Evolutionary conservation across 208 protist genomes (phyloP).

Genomic region (Acanthamoeba lenticulata): DNA sequence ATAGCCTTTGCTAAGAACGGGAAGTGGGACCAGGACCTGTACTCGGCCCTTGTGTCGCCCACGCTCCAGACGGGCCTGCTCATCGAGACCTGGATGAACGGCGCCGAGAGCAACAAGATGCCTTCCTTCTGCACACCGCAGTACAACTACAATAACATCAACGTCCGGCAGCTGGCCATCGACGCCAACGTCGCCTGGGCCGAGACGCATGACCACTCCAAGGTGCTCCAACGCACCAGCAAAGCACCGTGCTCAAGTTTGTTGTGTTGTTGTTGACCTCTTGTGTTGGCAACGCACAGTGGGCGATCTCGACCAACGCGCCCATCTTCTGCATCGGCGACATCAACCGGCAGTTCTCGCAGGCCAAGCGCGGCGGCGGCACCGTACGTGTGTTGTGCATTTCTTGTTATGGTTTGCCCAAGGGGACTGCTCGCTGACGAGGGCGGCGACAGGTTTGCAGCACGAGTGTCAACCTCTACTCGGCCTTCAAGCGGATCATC

Average conservation of each 20-base stretch:
- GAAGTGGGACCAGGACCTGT: slow-evolving; percentile 76
- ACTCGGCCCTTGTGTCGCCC: slow-evolving; percentile 64
- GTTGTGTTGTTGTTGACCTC: not conserved
- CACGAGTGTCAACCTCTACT: not conserved
- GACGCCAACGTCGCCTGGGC: slow-evolving; percentile 6
- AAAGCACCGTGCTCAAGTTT: no score
- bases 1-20: slow-evolving; percentile 74
- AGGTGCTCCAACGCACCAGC: slow-evolving; percentile 52
- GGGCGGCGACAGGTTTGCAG: not conserved
- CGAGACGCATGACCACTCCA: slow-evolving; percentile 73
- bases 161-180: slow-evolving; percentile 13
- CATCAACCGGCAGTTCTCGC: slow-evolving; percentile 78
- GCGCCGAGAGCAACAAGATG: slow-evolving; percentile 69
- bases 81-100: slow-evolving; percentile 74
- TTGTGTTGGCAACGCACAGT: slow-evolving; percentile 67
- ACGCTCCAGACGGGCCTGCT: slow-evolving; percentile 61
- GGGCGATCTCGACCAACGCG: slow-evolving; percentile 42
- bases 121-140: slow-evolving; percentile 67
- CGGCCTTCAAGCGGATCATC: slow-evolving; percentile 16
- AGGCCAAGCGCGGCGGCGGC: slow-evolving; percentile 75
- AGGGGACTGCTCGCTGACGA: not conserved
- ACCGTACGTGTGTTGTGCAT: slow-evolving; percentile 42
- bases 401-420: not conserved
- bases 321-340: slow-evolving; percentile 77
- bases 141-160: slow-evolving; percentile 69